Base-by-base conservation (phyloP, 2,329 filamentous ascomycete genomes). In the Leptodontidium sp. region DNA sequence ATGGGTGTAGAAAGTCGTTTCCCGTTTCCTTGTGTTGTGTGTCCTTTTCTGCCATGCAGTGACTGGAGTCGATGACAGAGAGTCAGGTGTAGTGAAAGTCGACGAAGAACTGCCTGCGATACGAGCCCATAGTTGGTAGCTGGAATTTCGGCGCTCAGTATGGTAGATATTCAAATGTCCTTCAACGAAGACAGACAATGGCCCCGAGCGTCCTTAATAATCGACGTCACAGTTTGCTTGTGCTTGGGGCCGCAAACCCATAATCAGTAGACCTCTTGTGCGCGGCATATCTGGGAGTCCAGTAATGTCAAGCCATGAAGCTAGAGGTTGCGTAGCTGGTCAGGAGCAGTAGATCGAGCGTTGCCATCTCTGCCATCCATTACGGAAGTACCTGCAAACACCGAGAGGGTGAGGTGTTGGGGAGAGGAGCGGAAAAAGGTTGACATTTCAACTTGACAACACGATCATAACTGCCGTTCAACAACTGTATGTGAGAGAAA, bases 391-490 rank as follows among this genome's bases (percentile, higher is more conserved):
- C 8, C 26, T 53, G 2, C 17, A 29, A 65, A 2, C 32, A 55
- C 21, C 57, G 7, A 24, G 11, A 32, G 26, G 24, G 11, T 45
- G 35, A 45, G 50, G 12, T 32, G 50, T 43, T 35, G 47, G 35
- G 24, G n/a, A 26, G 3, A 9, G 38, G 17, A 17, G 63, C 38
- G 52, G 12, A 17, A 29, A 29, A 55, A 32, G 24, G 24, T 43
- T 65, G 43, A 26, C 57, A 61, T n/a, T 64, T 64, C 64, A 66
- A 64, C 59, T 4, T 32, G 29, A 32, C 29, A 32, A 61, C 62
- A 68, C 55, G 64, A 21, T 66, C 69, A 70, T 68, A 68, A 61
- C 38, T 66, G 45, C 52, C 47, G 64, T 17, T 58, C 49, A 55
- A 67, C 53, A 62, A 9, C 32, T 55, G 53, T 45, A 57, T 35